Conservation (phyloP, 2,329 filamentous ascomycete species). For the Nakataea oryzae region DNA sequence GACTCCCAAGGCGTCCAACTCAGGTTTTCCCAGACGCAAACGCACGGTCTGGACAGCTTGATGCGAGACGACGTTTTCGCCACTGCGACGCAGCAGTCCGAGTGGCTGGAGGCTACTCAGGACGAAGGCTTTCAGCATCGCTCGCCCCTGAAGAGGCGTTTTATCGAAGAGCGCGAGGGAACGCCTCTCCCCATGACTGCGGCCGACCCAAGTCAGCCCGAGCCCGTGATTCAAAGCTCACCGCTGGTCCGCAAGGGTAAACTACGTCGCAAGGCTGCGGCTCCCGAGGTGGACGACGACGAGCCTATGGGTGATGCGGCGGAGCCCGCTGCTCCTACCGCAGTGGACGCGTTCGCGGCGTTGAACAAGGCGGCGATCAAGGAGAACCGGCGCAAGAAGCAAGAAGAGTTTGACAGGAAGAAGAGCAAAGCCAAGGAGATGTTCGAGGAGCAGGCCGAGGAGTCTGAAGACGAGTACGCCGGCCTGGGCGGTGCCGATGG, state of each 20-base stretch:
- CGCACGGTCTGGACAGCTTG: slow-evolving; percentile 47
- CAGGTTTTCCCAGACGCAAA: slow-evolving; percentile 50
- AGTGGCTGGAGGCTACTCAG: slow-evolving; percentile 67
- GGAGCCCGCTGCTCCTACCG: neutral
- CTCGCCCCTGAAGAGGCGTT: slow-evolving; percentile 60
- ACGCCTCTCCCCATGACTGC: slow-evolving; percentile 14
- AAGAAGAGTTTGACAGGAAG: slow-evolving; percentile 66
- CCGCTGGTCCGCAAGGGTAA: slow-evolving; percentile 53
- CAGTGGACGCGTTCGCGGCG: slow-evolving; percentile 11
- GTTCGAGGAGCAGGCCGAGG: slow-evolving; percentile 87
- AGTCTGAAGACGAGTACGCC: slow-evolving; percentile 97
- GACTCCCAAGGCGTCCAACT: slow-evolving; percentile 36
- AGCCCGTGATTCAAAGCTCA: slow-evolving; percentile 32
- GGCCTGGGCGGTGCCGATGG: slow-evolving; percentile 84
- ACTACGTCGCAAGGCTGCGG: slow-evolving; percentile 27
- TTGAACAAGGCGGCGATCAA: slow-evolving; percentile 41
- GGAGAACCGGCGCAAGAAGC: slow-evolving; percentile 36
- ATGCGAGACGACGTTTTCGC: slow-evolving; percentile 26
- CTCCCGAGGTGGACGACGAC: slow-evolving; percentile 10
- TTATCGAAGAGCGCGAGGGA: slow-evolving; percentile 32
- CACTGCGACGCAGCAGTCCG: slow-evolving; percentile 50
- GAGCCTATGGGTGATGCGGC: neutral
- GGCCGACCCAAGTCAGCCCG: slow-evolving; percentile 30
- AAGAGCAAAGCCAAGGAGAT: slow-evolving; percentile 80
- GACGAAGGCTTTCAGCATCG: slow-evolving; percentile 67